These are phyloP conservation scores for Diplogelasinospora grovesii DNA, from an alignment of 495 filamentous ascomycete genomes.

Conservation along the genomic window DNA sequence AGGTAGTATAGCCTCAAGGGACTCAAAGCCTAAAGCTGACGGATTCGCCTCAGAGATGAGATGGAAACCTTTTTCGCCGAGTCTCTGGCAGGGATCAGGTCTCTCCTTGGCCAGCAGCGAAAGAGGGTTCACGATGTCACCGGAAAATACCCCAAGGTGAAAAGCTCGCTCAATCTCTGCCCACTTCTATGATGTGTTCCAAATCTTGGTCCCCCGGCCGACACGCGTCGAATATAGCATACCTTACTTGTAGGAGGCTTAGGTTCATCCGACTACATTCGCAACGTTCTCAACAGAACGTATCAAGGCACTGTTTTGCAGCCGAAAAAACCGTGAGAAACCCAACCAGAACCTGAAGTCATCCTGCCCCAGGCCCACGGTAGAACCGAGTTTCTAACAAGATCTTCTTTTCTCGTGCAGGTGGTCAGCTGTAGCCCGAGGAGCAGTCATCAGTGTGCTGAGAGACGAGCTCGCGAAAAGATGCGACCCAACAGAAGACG, in stretches of 20 bases:
- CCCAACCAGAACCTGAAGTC: too few relatives aligned
- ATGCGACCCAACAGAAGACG: background rate
- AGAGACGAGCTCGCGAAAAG: conserved; percentile 1
- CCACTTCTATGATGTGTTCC: too few relatives aligned
- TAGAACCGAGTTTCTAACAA: background rate
- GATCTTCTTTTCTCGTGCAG: conserved; percentile 1
- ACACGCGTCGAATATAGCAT: conserved; percentile 5
- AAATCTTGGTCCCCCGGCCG: too few relatives aligned
- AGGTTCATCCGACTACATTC: conserved; percentile 17
- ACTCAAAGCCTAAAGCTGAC: too few relatives aligned
- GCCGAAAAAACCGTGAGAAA: background rate
- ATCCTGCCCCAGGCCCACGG: background rate
- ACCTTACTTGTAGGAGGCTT: conserved; percentile 25
- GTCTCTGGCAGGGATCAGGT: too few relatives aligned
- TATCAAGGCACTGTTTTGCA: background rate
- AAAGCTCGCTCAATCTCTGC: too few relatives aligned
- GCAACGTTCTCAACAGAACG: conserved; percentile 8
- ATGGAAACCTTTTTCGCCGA: too few relatives aligned
- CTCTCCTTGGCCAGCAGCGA: too few relatives aligned
- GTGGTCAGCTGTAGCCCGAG: conserved; percentile 18
- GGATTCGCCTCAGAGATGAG: too few relatives aligned
- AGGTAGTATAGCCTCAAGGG: too few relatives aligned
- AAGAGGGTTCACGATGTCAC: too few relatives aligned
- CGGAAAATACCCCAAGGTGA: too few relatives aligned
- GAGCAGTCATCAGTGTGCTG: conserved; percentile 18